Percentiles rank a stretch among this genome's conserved stretches.
phyloP scores from a whole-genome alignment of 148 eudicot species.

The Polygonum maritimum region DNA sequence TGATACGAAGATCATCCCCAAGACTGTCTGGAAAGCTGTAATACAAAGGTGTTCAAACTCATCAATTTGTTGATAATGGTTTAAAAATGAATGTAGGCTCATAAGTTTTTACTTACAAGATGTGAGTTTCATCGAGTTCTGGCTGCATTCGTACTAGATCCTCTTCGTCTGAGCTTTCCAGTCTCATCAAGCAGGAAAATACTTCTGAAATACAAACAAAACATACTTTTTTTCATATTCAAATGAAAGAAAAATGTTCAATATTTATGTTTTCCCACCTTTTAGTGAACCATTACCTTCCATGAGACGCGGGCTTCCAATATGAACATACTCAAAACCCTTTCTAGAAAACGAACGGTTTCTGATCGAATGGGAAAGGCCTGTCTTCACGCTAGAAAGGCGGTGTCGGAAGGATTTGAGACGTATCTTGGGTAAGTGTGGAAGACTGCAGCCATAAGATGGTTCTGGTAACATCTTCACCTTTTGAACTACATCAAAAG shows the following conservation, averaged over 20 bases:
- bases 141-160: constrained; percentile 46
- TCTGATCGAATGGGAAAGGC: constrained; percentile 17
- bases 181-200: constrained; percentile 30
- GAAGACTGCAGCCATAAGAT: constrained; percentile 43
- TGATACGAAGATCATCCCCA: constrained; percentile 37
- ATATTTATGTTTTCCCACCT: neutral
- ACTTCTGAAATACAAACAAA: constrained; percentile 25
- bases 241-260: neutral
- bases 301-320: constrained; percentile 19
- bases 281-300: constrained; percentile 6
- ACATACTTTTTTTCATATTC: neutral
- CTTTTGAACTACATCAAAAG: constrained; percentile 41
- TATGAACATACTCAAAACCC: constrained; percentile 53
- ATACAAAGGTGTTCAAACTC: neutral
- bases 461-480: constrained; percentile 55
- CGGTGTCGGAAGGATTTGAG: constrained; percentile 33
- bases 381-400: constrained; percentile 34
- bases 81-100: neutral
- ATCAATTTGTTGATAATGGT: neutral
- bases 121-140: constrained; percentile 40
- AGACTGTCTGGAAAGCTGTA: constrained; percentile 41
- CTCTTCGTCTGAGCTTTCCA: constrained; percentile 41
- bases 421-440: constrained; percentile 35
- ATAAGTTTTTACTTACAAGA: constrained; percentile 27
- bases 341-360: constrained; percentile 15